Base-by-base conservation (phyloP, 257 asterid genomes). In the Ocimum tenuiflorum region DNA sequence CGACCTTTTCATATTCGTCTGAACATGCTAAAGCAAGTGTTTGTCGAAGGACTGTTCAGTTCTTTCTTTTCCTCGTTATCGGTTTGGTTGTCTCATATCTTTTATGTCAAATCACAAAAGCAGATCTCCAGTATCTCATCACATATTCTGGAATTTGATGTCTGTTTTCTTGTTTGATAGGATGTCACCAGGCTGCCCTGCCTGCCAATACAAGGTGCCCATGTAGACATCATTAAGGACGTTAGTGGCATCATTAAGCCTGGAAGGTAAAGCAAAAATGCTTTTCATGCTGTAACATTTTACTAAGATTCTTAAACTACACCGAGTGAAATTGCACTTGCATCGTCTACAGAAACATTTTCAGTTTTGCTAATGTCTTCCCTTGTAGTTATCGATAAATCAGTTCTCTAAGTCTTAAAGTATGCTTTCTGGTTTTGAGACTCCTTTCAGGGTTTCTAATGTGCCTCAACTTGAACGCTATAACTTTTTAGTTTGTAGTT, bases 171-270 rank as follows among this genome's bases (percentile, higher is more conserved):
- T 17, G 35, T 39, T 80, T 23, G 3, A 67, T 74, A 87, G 95
- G 78, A 67, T 68, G 54, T 79, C 68, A 73, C 65, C 48, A 76
- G 80, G 81, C 66, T 87, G 78, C 81, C 88, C 10, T 79, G 90
- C 52, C 69, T 85, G 45, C 75, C 76, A 59, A 51, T 86, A 8
- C 83, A 73, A 54, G 59, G 61, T 54, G 75, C 85, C 50, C 81
- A 67, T 73, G 68, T 83, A 22, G 77, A 69, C 71, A 83, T 87
- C 66, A 70, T 83, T 29, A 67, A 80, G 17, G 82, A 71, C 60
- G 82, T 76, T 15, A 79, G 86, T 41, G 88, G 95, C 50, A 52
- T 75, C 75, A 79, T 87, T 56, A 75, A 76, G 73, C 95, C 95
- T 14, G 84, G 95, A 72, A 81, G 91, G 95, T 87, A 79, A 54